Evolutionary conservation across 2,329 filamentous ascomycete species (phyloP), one percentile per base, ranked within the genome.

Genomic region (Cadophora sp.): DNA sequence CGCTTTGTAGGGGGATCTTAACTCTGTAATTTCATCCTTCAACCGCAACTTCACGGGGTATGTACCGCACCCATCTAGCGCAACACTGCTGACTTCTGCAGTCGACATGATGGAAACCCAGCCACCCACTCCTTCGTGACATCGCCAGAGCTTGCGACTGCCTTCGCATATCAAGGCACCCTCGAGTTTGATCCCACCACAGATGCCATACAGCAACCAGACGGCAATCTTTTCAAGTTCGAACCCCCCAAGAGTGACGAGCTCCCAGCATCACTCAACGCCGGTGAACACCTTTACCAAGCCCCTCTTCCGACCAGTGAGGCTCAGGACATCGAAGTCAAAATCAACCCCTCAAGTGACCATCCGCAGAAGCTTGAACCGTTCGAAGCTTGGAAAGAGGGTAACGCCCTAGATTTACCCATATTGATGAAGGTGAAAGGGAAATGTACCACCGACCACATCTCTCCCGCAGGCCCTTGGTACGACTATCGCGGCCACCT

Each of bases 61-160:
- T 5, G 19, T 22, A 11, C 3, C 22, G 4, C 4, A n/a, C 8
- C 8, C 16, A 3, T 22, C 4, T 2, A n/a, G 43, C 19, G n/a
- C 16, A 22, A 4, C 43, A 4, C 3, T 22, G 43, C 80, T 80
- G 62, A 78, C 78, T 0, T 78, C 51, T 58, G 58, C 55, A 65
- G 76, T 3, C 77, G 79, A 1, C 79, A 79, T 56, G 78, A 80
- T 64, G 72, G 78, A 3, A 80, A 80, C 46, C 77, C 82, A 1
- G 82, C 80, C 31, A 85, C 83, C 0, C 82, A 83, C 73, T 82
- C 82, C 0, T 84, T 85, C 69, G 80, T 84, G 56, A 80, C 82
- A 19, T 84, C 82, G 2, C 82, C 82, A 24, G 82, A 84, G 66
- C 76, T 84, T 64, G 82, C 81, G 27, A 81, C 81, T 12, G 81